phyloP scores from a whole-genome alignment of 2,329 filamentous ascomycete species.

The Aaosphaeria arxii region DNA sequence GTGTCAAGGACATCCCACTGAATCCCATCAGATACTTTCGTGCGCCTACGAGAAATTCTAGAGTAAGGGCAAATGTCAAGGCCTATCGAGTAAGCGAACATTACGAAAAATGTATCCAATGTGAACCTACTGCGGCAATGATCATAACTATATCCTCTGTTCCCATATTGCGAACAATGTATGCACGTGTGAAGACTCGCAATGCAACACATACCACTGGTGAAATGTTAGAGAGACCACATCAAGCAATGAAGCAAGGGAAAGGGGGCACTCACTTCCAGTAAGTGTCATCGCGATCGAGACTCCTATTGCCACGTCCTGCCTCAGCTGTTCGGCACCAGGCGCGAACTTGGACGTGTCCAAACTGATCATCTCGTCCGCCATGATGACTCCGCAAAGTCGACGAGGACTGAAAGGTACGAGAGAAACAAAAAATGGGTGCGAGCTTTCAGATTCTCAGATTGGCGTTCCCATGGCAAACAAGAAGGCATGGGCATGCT shows the following conservation, averaged over 20 bases:
- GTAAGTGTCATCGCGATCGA: slow-evolving; percentile 15
- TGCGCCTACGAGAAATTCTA: slow-evolving; percentile 9
- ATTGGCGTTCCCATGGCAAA: no score
- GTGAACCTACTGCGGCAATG: slow-evolving; percentile 14
- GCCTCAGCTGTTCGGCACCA: slow-evolving; percentile 14
- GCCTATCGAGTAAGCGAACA: not conserved
- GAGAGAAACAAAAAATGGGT: no score
- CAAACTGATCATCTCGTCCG: slow-evolving; percentile 4
- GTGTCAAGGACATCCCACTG: slow-evolving; percentile 12
- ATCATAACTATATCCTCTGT: slow-evolving; percentile 27
- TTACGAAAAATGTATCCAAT: not conserved
- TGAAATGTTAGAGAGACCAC: not conserved
- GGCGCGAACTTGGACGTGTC: slow-evolving; percentile 9
- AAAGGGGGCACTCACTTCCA: slow-evolving; percentile 9
- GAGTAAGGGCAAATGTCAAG: slow-evolving; percentile 5
- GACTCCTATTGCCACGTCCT: slow-evolving; percentile 14
- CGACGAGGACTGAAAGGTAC: no score
- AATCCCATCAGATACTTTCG: slow-evolving; percentile 14
- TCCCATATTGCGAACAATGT: slow-evolving; percentile 22
- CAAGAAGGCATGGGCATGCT: no score
- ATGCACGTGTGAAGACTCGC: slow-evolving; percentile 21
- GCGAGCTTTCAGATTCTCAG: no score
- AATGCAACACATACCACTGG: slow-evolving; percentile 16
- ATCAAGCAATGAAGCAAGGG: no score
- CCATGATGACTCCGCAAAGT: slow-evolving; percentile 5